Evolutionary conservation across 331 rosid genomes (phyloP), one percentile per base, ranked within the genome.

Genomic region (Cydonia oblonga): DNA sequence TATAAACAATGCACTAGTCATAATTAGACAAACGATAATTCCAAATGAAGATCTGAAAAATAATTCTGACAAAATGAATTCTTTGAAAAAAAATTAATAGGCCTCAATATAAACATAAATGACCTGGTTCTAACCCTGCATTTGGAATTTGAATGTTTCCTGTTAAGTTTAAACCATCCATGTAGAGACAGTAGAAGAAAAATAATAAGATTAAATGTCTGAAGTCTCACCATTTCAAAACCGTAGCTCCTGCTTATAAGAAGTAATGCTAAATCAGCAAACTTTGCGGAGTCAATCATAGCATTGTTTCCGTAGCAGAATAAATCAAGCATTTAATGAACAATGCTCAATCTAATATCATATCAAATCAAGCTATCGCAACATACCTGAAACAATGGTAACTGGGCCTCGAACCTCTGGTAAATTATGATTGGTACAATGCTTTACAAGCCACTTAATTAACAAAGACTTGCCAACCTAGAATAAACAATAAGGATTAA

Each of bases 141-240:
- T 40, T 38, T 90, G 97, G 81, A 93, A 93, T 78, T 93, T 97
- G 84, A 93, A 90, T 13, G 98, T 93, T 78, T 93, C 98, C 98
- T 92, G 83, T 35, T 15, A 40, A 40, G 46, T 10, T 40, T 40
- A 40, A 40, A 40, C 46, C 46, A 3, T 40, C 46, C 46, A 40
- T 40, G 46, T 10, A 11, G 46, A 40, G 46, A 40, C 46, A 3
- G 46, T 11, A 40, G 46, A 40, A 40, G 46, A 40, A 40, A 40
- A 35, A 35, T 2, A 35, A 35, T 35, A 35, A 9, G 42, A 35
- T 35, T 35, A 35, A 35, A 35, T 35, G 42, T 33, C 38, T 33
- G 38, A 44, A 8, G 69, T 73, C 96, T 84, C 86, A 92, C 97
- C 97, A 93, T 91, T 80, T 93, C 98, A 46, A 88, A 89, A 61